These are phyloP conservation scores for Ceriops zippeliana DNA, from an alignment of 345 rosid species.

Conservation along the genomic window DNA sequence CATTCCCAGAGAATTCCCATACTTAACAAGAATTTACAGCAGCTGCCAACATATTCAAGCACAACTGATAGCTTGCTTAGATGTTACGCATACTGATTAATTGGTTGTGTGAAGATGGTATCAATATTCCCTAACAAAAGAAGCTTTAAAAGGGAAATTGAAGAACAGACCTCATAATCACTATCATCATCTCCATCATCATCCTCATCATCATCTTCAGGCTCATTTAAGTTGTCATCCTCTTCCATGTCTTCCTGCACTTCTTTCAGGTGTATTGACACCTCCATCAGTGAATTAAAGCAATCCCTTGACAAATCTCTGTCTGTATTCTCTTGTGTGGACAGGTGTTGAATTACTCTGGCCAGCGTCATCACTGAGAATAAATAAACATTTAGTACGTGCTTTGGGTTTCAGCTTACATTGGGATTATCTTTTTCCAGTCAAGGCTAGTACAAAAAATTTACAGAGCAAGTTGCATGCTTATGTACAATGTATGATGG, in stretches of 20 bases:
- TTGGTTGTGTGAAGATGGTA: not conserved
- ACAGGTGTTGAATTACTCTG: slow-evolving; percentile 57
- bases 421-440: not conserved
- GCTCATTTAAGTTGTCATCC: slow-evolving; percentile 47
- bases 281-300: slow-evolving; percentile 57
- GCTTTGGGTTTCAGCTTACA: not conserved
- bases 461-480: too few relatives aligned
- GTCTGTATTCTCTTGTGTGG: slow-evolving; percentile 40
- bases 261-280: slow-evolving; percentile 50
- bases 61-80: too few relatives aligned
- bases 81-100: too few relatives aligned
- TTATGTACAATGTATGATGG: too few relatives aligned
- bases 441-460: not conserved
- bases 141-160: not conserved
- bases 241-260: slow-evolving; percentile 48
- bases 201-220: slow-evolving; percentile 37
- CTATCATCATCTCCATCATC: slow-evolving; percentile 38
- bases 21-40: not conserved
- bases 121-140: not conserved
- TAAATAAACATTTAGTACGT: slow-evolving; percentile 10
- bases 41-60: too few relatives aligned
- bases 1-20: slow-evolving; percentile 3
- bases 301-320: slow-evolving; percentile 44
- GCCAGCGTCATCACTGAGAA: slow-evolving; percentile 58
- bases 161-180: slow-evolving; percentile 50